phyloP scores from a whole-genome alignment of 257 asterid species.

The Scutellaria galericulata region DNA sequence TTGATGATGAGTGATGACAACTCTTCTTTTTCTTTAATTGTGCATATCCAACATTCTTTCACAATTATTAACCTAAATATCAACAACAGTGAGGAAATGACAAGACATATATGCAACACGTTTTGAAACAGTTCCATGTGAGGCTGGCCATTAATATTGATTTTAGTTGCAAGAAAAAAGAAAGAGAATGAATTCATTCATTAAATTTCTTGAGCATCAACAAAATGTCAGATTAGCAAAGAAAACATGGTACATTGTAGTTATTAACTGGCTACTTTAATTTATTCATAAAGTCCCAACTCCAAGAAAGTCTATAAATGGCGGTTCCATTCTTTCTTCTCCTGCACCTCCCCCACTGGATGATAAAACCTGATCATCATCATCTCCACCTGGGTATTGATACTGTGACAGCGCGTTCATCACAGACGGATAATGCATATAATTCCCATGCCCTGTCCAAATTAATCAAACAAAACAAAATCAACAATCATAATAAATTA shows the following conservation, averaged over 20 bases:
- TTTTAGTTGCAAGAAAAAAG: too few species aligned
- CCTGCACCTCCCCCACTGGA: conserved; percentile 37
- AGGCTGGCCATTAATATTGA: too few species aligned
- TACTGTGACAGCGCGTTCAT: conserved; percentile 37
- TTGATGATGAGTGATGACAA: too few species aligned
- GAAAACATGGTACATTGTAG: background rate
- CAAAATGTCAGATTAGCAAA: conserved; percentile 14
- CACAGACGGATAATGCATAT: background rate
- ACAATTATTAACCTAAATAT: background rate
- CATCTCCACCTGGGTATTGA: conserved; percentile 41
- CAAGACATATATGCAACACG: conserved; percentile 24
- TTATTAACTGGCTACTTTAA: background rate
- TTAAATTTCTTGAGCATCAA: conserved; percentile 1
- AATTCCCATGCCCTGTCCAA: background rate
- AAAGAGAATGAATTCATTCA: too few species aligned
- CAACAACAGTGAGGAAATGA: conserved; percentile 6
- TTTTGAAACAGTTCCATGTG: conserved; percentile 28
- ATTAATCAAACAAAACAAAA: background rate
- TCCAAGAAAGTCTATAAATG: conserved; percentile 95
- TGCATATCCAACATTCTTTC: conserved; percentile 2
- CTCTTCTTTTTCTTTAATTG: background rate
- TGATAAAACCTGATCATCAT: conserved; percentile 1
- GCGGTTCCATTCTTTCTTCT: conserved; percentile 57
- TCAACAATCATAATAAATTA: too few species aligned
- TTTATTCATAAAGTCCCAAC: conserved; percentile 69